Percentiles rank a stretch among this genome's conserved stretches.
Evolutionary conservation across 805 yeast genomes (phyloP).

Genomic region (Metschnikowia continentalis): DNA sequence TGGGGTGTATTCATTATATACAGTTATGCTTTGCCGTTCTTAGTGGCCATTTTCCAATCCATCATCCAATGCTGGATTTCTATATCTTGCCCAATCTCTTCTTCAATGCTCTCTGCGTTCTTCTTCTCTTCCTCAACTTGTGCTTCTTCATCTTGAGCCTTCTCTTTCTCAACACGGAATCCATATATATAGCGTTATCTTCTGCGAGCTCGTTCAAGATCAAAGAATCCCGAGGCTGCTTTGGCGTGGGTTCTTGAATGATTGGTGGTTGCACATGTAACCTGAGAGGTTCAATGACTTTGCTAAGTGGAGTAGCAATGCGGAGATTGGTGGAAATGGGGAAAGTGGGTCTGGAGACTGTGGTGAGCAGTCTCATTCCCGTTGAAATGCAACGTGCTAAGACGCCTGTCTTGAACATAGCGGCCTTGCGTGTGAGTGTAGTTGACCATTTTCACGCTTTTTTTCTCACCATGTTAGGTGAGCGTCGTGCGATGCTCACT

Average conservation of each 20-base stretch:
- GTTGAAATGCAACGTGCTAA: constrained; percentile 6
- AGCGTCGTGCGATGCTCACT: constrained; percentile 9
- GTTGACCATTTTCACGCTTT: constrained; percentile 5
- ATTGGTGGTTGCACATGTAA: not conserved
- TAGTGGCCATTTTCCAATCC: not conserved
- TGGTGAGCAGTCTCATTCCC: constrained; percentile 9
- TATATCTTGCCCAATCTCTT: constrained; percentile 55
- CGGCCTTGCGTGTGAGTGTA: not conserved
- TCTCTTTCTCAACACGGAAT: constrained; percentile 79
- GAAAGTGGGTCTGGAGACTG: constrained; percentile 1
- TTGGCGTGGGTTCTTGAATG: not conserved
- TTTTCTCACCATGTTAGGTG: constrained; percentile 2
- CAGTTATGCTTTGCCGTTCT: not conserved
- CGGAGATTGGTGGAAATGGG: constrained; percentile 3
- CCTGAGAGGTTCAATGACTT: constrained; percentile 5
- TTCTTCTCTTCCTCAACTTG: constrained; percentile 95
- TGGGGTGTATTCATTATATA: not conserved
- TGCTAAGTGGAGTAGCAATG: constrained; percentile 4
- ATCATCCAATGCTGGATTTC: not conserved
- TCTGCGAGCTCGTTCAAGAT: not conserved
- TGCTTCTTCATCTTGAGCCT: constrained; percentile 96
- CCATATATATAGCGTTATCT: constrained; percentile 43
- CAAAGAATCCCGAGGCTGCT: not conserved
- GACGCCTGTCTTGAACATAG: constrained; percentile 10
- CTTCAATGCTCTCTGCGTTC: constrained; percentile 79